Evolutionary conservation across 306 rosid genomes (phyloP), one percentile per base, ranked within the genome.

Genomic region (Quercus cerris): DNA sequence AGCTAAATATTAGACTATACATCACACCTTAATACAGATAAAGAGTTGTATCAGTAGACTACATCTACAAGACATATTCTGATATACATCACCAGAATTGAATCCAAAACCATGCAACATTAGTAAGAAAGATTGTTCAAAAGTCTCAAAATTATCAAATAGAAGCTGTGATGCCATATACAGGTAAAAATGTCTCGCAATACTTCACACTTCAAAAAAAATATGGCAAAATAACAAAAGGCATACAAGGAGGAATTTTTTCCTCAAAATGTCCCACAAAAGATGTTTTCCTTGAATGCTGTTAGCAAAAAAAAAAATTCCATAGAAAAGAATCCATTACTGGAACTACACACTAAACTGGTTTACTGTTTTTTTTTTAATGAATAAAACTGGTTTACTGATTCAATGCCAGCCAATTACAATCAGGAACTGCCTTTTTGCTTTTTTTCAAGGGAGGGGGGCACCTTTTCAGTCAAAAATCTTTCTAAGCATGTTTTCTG

Each of bases 1-100:
- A 73, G 80, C 72, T 58, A 49, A 77, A 67, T 68, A 72, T 92
- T 76, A 86, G 90, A 81, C 72, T 64, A 63, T n/a, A 44, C 58
- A 79, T 70, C 80, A 77, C 78, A 30, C 74, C 73, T 51, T 79
- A 55, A 76, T 75, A 76, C 22, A 38, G 61, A 41, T 31, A 75
- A 52, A 71, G 55, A 66, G 51, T 58, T 55, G 28, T 58, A 71
- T 64, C 55, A 25, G 64, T 68, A 76, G 59, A 72, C 51, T 46
- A 49, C 54, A 49, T 41, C 46, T 41, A 41, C 20, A 6, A 75
- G 15, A 71, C 77, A 46, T 52, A 35, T 58, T 84, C 44, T 22
- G 1, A 25, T 68, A 57, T 25, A 67, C 44, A 27, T 72, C 59
- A 25, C 30, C 73, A 33, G 69, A 77, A 75, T 14, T 61, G 17